A percentile compares a stretch with the other conserved stretches of the same genome.
Conservation (phyloP, 306 rosid genomes). For the Castanea mollissima region DNA sequence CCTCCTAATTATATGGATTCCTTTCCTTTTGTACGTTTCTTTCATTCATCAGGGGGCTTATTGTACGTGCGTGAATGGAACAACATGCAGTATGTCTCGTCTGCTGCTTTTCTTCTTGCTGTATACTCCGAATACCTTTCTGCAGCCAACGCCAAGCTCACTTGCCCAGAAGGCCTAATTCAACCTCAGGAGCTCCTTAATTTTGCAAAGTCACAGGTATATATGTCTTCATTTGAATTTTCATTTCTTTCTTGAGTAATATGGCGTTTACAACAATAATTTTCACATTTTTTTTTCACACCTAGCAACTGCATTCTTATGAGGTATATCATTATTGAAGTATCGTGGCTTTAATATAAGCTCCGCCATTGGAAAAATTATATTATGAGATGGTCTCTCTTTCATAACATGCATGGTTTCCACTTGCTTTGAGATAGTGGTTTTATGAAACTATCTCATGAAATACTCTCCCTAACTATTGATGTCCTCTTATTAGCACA, state of each 20-base stretch:
- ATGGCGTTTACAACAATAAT: neutral
- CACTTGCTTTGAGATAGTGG: too few species aligned
- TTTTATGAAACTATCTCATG: too few species aligned
- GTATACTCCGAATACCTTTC: constrained; percentile 71
- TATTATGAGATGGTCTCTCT: too few species aligned
- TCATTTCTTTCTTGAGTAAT: neutral
- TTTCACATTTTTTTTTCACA: too few species aligned
- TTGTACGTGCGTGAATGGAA: constrained; percentile 76
- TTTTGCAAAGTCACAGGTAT: constrained; percentile 61
- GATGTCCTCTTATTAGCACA: too few species aligned
- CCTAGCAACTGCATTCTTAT: too few species aligned
- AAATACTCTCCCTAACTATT: too few species aligned
- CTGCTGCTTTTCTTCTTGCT: constrained; percentile 66
- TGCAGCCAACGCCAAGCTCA: constrained; percentile 50
- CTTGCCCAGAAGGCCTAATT: constrained; percentile 65
- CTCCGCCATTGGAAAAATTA: too few species aligned
- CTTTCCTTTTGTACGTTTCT: neutral
- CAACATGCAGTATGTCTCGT: constrained; percentile 81
- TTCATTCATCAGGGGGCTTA: constrained; percentile 53
- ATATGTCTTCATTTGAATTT: neutral
- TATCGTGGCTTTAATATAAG: too few species aligned
- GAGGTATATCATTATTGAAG: too few species aligned
- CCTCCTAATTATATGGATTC: too few species aligned
- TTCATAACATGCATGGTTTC: too few species aligned
- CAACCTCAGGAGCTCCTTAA: constrained; percentile 71